Percentiles rank a stretch among this genome's conserved stretches.
Evolutionary conservation across 176 grass and related monocot genomes (phyloP).

Genomic region (Triticum urartu): DNA sequence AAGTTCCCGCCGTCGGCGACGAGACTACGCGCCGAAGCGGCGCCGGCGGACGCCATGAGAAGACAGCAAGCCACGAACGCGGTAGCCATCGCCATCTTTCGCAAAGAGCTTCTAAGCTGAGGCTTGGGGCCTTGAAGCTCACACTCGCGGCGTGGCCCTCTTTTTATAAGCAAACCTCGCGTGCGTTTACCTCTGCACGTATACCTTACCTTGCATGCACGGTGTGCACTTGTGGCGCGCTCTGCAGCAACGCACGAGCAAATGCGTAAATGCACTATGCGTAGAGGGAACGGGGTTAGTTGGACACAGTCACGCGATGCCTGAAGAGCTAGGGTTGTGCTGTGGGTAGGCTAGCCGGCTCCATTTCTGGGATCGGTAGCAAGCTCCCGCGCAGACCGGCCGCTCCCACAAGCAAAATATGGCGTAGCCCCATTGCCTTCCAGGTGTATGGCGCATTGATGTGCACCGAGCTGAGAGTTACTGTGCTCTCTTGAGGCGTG

Average conservation of each 20-base stretch:
- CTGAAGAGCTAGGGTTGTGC: neutral
- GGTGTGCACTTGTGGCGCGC: neutral
- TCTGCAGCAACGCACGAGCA: neutral
- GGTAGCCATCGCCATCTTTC: neutral
- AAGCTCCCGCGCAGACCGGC: neutral
- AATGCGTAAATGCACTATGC: neutral
- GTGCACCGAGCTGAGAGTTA: neutral
- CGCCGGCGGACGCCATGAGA: slow-evolving; percentile 4
- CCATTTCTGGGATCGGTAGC: neutral
- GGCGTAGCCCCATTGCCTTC: neutral
- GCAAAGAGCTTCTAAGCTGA: neutral
- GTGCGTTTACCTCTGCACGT: neutral
- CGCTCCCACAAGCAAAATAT: too few species aligned
- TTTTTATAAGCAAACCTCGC: neutral
- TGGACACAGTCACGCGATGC: neutral
- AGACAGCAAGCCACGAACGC: slow-evolving; percentile 29
- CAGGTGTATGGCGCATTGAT: slow-evolving; percentile 12
- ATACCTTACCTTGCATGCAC: too few species aligned
- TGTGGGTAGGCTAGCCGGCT: neutral
- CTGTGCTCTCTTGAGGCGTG: slow-evolving; percentile 20
- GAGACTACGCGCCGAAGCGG: neutral
- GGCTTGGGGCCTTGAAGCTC: neutral
- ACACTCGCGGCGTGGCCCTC: neutral
- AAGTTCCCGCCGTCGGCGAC: slow-evolving; percentile 2
- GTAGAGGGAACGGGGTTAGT: neutral